Evolutionary conservation across 139 green algal genomes (phyloP).

Genomic region (Micractinium conductrix): DNA sequence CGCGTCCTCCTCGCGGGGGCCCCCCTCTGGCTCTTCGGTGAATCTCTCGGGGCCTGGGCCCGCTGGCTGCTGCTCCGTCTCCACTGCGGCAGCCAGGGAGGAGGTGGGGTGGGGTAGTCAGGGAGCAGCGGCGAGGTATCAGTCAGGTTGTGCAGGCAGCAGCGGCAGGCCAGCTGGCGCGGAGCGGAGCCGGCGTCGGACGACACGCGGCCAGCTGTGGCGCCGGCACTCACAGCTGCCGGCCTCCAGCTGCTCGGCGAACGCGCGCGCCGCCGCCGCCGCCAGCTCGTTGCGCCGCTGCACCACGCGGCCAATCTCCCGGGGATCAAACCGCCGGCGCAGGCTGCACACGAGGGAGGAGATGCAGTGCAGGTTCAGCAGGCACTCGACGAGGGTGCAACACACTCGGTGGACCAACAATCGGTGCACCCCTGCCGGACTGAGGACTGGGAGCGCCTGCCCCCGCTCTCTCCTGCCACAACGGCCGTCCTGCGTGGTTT

Average conservation of each 20-base stretch:
- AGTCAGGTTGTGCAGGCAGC: neutral
- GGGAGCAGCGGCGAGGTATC: neutral
- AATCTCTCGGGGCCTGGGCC: conserved; percentile 12
- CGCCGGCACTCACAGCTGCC: neutral
- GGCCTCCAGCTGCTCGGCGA: conserved; percentile 51
- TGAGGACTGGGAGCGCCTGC: too few species aligned
- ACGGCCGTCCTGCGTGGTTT: too few species aligned
- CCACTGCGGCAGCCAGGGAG: neutral
- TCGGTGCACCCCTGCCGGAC: too few species aligned
- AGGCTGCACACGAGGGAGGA: too few species aligned
- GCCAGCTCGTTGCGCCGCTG: conserved; percentile 39
- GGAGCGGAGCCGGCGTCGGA: neutral
- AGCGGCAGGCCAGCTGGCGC: neutral
- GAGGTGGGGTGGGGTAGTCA: neutral
- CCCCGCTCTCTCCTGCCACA: too few species aligned
- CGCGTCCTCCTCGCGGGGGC: neutral
- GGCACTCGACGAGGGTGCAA: too few species aligned
- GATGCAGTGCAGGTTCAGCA: too few species aligned
- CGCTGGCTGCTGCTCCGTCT: neutral
- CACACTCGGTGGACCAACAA: too few species aligned
- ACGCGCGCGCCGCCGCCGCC: conserved; percentile 19
- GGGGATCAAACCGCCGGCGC: conserved; percentile 51
- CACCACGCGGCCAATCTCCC: conserved; percentile 37
- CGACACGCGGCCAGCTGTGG: neutral
- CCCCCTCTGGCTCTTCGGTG: neutral